phyloP scores from a whole-genome alignment of 2,329 filamentous ascomycete species.

The Xylariaceae sp. region DNA sequence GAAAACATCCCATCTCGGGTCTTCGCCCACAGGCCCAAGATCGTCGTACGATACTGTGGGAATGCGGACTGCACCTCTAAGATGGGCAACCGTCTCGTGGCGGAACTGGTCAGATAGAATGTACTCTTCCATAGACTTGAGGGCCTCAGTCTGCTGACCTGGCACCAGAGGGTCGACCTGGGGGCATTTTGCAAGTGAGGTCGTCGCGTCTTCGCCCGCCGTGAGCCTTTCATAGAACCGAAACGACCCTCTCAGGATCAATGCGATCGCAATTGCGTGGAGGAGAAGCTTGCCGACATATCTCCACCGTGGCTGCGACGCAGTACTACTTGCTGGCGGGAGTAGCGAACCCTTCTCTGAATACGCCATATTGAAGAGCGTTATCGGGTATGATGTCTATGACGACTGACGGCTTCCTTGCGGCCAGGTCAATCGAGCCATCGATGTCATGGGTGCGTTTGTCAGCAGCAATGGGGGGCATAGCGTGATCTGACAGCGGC shows the following conservation, averaged over 20 bases:
- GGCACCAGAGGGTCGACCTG: slow-evolving; percentile 36
- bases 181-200: slow-evolving; percentile 26
- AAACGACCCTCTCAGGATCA: slow-evolving; percentile 1
- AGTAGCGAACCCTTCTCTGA: slow-evolving; percentile 10
- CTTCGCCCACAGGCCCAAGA: slow-evolving; percentile 51
- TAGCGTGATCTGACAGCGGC: too few species aligned
- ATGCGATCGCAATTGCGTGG: slow-evolving; percentile 2
- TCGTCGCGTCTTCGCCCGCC: slow-evolving; percentile 24
- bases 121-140: slow-evolving; percentile 33
- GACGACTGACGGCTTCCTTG: too few species aligned
- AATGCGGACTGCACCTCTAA: slow-evolving; percentile 50
- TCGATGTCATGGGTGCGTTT: too few species aligned
- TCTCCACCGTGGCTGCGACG: slow-evolving; percentile 5
- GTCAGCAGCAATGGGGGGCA: too few species aligned
- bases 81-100: slow-evolving; percentile 31
- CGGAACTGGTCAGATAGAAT: slow-evolving; percentile 32
- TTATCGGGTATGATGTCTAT: too few species aligned
- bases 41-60: slow-evolving; percentile 56
- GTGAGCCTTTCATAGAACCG: slow-evolving; percentile 1
- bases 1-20: slow-evolving; percentile 59
- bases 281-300: slow-evolving; percentile 1
- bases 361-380: background rate
- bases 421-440: too few species aligned
- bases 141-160: slow-evolving; percentile 20
- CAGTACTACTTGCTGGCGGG: slow-evolving; percentile 1